Evolutionary conservation across 2,329 filamentous ascomycete species (phyloP), one percentile per base, ranked within the genome.

Genomic region (Colletotrichum magnum): DNA sequence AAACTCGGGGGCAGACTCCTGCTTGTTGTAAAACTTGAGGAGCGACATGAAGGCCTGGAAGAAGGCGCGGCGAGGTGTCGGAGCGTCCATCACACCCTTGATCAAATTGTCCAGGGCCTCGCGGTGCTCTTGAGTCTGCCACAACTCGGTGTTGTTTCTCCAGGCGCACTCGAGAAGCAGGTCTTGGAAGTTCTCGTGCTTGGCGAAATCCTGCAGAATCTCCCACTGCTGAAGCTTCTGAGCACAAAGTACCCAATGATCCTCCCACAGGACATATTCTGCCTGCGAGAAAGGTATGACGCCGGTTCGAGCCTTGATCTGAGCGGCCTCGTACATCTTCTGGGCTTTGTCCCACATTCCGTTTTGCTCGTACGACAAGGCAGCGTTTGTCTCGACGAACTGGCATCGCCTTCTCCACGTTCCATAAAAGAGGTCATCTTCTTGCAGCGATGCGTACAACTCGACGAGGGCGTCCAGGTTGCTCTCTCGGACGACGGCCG

Each of bases 281-380:
- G 92, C 94, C 75, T 97, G 93, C 1, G 95, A 97, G 80, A 98
- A 98, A 0, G 96, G 95, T 70, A 98, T 90, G n/a, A 95, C 94
- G 59, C 95, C 96, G 0, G 95, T 98, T 54, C 97, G 90, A 52
- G 97, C 96, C 80, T 98, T 99, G 79, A 99, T 94, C 80, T 99
- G 97, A 0, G 97, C 96, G 64, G 92, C 92, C 80, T 99, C 96
- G 79, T 98, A 99, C 84, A 98, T 92, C 76, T 93, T 93, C 82
- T 99, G 97, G 1, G 97, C 95, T 81, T 98, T 98, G 76, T 99
- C 96, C 97, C 96, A 99, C 89, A 98, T 97, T 56, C 96, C 96
- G 75, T 97, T 97, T 78, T 99, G 97, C 82, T 99, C 97, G 75
- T 98, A 99, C 0, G 96, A 99, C 7, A 99, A 85, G 1, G 95